Percentiles rank a stretch among this genome's conserved stretches.
These are phyloP conservation scores for Hemileccinum impolitum DNA, from an alignment of 768 basidiomycete genomes.

Conservation along the genomic window DNA sequence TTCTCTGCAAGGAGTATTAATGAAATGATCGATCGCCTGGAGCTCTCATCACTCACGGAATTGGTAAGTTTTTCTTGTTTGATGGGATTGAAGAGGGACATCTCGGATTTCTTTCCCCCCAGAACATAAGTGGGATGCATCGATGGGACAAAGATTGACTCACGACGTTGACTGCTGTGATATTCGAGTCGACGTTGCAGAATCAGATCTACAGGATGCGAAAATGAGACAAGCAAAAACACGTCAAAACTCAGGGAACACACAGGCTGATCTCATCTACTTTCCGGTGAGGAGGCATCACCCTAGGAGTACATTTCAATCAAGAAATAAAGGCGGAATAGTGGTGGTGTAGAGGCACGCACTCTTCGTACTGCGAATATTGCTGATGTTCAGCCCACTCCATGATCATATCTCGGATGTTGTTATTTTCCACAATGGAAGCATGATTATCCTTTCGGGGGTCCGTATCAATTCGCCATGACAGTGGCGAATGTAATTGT, in stretches of 20 bases:
- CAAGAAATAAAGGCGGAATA: neutral
- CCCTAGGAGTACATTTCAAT: neutral
- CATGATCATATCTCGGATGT: neutral
- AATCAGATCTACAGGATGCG: neutral
- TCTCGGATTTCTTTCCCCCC: neutral
- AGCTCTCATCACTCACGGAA: neutral
- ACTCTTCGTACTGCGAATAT: neutral
- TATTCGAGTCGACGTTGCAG: neutral
- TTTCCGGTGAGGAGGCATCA: neutral
- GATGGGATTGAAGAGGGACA: neutral
- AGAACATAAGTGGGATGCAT: neutral
- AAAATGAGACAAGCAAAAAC: neutral
- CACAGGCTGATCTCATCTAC: neutral
- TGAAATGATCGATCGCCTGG: neutral
- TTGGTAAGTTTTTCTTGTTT: neutral
- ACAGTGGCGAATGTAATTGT: neutral
- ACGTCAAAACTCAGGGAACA: neutral
- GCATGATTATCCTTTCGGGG: neutral
- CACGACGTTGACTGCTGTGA: slow-evolving; percentile 3
- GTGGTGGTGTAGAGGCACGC: neutral
- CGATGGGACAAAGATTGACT: neutral
- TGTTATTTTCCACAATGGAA: neutral
- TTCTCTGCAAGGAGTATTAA: neutral
- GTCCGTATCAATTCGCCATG: slow-evolving; percentile 11
- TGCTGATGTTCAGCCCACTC: slow-evolving; percentile 1